Evolutionary conservation across 306 rosid genomes (phyloP).

Genomic region (Rosa multiflora): DNA sequence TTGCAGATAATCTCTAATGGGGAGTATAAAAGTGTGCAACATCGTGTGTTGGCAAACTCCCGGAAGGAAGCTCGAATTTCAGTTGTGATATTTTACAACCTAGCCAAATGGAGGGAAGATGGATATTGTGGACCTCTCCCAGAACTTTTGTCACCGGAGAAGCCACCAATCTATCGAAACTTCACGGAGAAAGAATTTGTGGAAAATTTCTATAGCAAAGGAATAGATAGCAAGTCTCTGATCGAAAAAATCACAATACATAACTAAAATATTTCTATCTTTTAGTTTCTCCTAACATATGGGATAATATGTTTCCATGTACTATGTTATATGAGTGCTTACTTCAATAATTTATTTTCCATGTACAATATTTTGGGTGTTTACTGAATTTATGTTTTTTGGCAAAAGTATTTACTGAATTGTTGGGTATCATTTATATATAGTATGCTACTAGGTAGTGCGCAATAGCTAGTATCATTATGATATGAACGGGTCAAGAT

Average conservation of each 20-base stretch:
- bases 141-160: slow-evolving; percentile 26
- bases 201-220: slow-evolving; percentile 27
- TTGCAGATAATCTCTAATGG: slow-evolving; percentile 32
- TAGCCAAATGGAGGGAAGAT: slow-evolving; percentile 23
- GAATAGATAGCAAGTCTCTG: slow-evolving; percentile 30
- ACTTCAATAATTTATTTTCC: too few species aligned
- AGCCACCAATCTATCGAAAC: slow-evolving; percentile 31
- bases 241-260: slow-evolving; percentile 26
- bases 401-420: too few species aligned
- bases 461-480: too few species aligned
- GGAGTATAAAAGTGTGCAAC: slow-evolving; percentile 38
- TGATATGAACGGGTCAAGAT: too few species aligned
- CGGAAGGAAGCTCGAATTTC: slow-evolving; percentile 33
- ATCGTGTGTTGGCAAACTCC: slow-evolving; percentile 32
- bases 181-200: slow-evolving; percentile 18
- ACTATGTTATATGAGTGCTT: too few species aligned
- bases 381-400: too few species aligned
- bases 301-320: too few species aligned
- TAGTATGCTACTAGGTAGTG: too few species aligned
- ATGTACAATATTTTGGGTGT: too few species aligned
- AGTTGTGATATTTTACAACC: slow-evolving; percentile 25
- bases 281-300: too few species aligned
- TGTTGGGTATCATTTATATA: too few species aligned
- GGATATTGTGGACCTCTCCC: slow-evolving; percentile 33
- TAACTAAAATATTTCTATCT: too few species aligned